phyloP scores from a whole-genome alignment of 768 basidiomycete species.

The Aureoboletus auriporus region DNA sequence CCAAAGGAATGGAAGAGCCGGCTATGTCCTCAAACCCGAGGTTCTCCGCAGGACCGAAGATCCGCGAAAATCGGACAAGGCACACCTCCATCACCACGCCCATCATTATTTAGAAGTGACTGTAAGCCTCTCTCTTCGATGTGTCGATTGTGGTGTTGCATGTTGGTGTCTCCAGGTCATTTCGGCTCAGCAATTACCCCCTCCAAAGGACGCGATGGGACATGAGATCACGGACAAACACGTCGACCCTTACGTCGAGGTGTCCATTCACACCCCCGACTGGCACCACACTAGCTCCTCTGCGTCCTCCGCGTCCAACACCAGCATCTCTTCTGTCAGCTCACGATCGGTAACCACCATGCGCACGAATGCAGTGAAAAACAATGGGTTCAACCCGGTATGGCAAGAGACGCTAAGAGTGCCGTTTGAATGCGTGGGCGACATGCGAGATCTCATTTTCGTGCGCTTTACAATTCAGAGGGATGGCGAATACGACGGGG shows the following conservation, averaged over 20 bases:
- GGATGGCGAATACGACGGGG: constrained; percentile 54
- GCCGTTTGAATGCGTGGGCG: constrained; percentile 72
- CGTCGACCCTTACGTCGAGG: constrained; percentile 77
- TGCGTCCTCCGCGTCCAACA: constrained; percentile 6
- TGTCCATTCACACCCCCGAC: constrained; percentile 72
- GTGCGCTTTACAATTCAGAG: constrained; percentile 74
- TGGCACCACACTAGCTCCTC: constrained; percentile 42
- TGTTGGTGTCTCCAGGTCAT: constrained; percentile 45
- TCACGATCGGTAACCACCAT: constrained; percentile 43
- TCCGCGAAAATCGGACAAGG: constrained; percentile 54
- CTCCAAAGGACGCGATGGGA: constrained; percentile 58
- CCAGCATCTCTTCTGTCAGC: not conserved
- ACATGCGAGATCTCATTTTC: constrained; percentile 82
- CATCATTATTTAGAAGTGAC: constrained; percentile 63
- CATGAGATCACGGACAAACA: constrained; percentile 58
- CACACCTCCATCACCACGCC: constrained; percentile 47
- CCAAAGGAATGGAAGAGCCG: constrained; percentile 79
- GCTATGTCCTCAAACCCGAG: constrained; percentile 87
- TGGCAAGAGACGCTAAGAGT: constrained; percentile 73
- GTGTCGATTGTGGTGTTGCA: not conserved
- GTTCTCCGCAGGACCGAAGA: constrained; percentile 59
- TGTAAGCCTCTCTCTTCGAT: constrained; percentile 32
- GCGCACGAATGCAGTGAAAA: constrained; percentile 64
- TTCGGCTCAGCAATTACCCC: constrained; percentile 88
- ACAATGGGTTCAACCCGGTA: constrained; percentile 89